These are phyloP conservation scores for Silene noctiflora DNA, from an alignment of 179 eudicot genomes.

Conservation along the genomic window DNA sequence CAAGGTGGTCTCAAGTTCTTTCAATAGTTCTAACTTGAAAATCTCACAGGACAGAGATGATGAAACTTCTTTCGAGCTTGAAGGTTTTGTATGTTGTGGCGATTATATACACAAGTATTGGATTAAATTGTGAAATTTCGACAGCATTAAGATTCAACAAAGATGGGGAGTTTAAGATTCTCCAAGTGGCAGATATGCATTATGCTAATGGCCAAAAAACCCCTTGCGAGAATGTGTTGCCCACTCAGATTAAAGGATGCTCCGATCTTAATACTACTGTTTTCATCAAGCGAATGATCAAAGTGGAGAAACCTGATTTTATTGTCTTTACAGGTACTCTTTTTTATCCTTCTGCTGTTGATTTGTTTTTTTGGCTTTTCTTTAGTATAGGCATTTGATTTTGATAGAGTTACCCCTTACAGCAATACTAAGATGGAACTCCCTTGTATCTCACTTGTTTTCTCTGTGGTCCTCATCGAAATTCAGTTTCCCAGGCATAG, in stretches of 20 bases:
- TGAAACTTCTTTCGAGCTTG: neutral
- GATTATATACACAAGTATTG: slow-evolving; percentile 12
- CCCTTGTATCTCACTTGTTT: too few relatives aligned
- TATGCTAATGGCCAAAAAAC: slow-evolving; percentile 61
- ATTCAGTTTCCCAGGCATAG: too few relatives aligned
- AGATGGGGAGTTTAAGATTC: slow-evolving; percentile 69
- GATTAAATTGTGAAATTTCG: slow-evolving; percentile 15
- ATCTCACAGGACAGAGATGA: slow-evolving; percentile 7
- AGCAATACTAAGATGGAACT: too few relatives aligned
- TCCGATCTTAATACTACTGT: slow-evolving; percentile 85
- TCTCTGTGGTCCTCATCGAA: too few relatives aligned
- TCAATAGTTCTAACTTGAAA: neutral
- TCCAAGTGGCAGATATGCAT: slow-evolving; percentile 98
- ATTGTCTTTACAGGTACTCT: slow-evolving; percentile 79
- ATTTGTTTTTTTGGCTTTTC: neutral
- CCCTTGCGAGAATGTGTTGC: slow-evolving; percentile 60
- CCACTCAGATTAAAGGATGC: slow-evolving; percentile 51
- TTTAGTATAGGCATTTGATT: too few relatives aligned
- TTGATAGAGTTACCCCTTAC: too few relatives aligned
- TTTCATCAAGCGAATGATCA: slow-evolving; percentile 65
- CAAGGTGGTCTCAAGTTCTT: neutral
- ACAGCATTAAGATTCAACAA: slow-evolving; percentile 33
- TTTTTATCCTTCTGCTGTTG: neutral
- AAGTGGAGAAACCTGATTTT: slow-evolving; percentile 66
- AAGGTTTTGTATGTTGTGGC: slow-evolving; percentile 20